Evolutionary conservation across 2,329 filamentous ascomycete genomes (phyloP).

Genomic region (Colletotrichum endophyticum): DNA sequence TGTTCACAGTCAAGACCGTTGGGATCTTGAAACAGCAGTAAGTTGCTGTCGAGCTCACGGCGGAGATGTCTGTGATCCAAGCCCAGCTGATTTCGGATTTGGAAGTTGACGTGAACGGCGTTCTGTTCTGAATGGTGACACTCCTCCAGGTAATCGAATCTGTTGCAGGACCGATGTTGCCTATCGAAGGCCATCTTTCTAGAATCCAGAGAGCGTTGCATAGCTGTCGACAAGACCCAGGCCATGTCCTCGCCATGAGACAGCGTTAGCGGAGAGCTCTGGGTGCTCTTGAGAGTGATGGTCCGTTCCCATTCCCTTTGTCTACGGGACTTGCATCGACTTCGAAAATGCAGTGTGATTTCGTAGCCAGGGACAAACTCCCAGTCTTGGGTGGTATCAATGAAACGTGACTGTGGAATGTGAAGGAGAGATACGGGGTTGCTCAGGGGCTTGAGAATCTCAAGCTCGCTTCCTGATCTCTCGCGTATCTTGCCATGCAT

Average conservation of each 20-base stretch:
- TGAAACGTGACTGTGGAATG: constrained; percentile 49
- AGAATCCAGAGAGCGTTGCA: constrained; percentile 44
- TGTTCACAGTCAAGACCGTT: constrained; percentile 47
- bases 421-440: constrained; percentile 51
- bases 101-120: constrained; percentile 50
- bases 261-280: constrained; percentile 52
- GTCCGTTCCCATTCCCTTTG: constrained; percentile 41
- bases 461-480: constrained; percentile 36
- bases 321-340: constrained; percentile 39
- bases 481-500: constrained; percentile 46
- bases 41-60: constrained; percentile 45
- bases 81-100: constrained; percentile 55
- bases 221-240: constrained; percentile 45
- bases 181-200: constrained; percentile 46
- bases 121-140: constrained; percentile 47
- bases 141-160: constrained; percentile 38
- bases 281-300: constrained; percentile 49
- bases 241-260: constrained; percentile 50
- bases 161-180: constrained; percentile 39
- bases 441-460: constrained; percentile 44
- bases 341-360: constrained; percentile 50
- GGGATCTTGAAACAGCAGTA: constrained; percentile 49
- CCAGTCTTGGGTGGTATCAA: constrained; percentile 49
- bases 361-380: constrained; percentile 55
- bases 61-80: constrained; percentile 50